These are phyloP conservation scores for Spiromyces aspiralis DNA, from an alignment of 371 early-diverging fungal species.

Conservation along the genomic window DNA sequence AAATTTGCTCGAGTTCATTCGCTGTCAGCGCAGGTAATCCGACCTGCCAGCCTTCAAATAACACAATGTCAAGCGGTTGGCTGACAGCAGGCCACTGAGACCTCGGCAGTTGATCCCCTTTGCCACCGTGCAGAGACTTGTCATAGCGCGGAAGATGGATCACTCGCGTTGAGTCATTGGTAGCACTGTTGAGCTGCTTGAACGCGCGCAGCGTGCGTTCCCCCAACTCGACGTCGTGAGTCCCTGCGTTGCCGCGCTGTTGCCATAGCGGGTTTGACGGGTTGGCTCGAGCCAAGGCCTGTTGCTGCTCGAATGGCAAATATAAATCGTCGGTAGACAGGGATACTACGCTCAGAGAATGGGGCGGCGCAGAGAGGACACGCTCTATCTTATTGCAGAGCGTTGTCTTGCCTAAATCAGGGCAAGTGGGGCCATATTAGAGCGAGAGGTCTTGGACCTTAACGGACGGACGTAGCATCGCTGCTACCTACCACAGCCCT, in stretches of 20 bases:
- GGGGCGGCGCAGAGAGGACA: slow-evolving; percentile 3
- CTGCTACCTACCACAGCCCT: slow-evolving; percentile 41
- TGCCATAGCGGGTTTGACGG: slow-evolving; percentile 49
- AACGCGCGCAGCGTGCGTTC: slow-evolving; percentile 32
- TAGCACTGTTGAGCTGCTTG: slow-evolving; percentile 10
- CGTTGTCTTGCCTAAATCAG: slow-evolving; percentile 15
- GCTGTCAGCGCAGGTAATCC: slow-evolving; percentile 56
- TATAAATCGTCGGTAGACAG: slow-evolving; percentile 86
- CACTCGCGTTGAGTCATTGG: background rate
- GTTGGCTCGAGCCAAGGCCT: slow-evolving; percentile 29
- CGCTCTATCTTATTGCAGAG: slow-evolving; percentile 9
- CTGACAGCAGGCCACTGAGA: slow-evolving; percentile 35
- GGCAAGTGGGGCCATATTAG: background rate
- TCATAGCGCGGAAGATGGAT: slow-evolving; percentile 58
- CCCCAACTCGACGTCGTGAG: slow-evolving; percentile 63
- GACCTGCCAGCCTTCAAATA: slow-evolving; percentile 90
- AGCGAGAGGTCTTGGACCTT: no score
- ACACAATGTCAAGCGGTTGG: slow-evolving; percentile 44
- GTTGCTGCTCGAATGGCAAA: slow-evolving; percentile 47
- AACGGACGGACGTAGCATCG: no score
- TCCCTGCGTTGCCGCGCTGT: slow-evolving; percentile 74
- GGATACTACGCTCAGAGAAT: slow-evolving; percentile 26
- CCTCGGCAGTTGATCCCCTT: slow-evolving; percentile 57
- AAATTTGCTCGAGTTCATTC: slow-evolving; percentile 12
- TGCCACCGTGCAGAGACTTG: slow-evolving; percentile 53